Conservation (phyloP, 2,329 filamentous ascomycete genomes). For the Tothia fuscella region DNA sequence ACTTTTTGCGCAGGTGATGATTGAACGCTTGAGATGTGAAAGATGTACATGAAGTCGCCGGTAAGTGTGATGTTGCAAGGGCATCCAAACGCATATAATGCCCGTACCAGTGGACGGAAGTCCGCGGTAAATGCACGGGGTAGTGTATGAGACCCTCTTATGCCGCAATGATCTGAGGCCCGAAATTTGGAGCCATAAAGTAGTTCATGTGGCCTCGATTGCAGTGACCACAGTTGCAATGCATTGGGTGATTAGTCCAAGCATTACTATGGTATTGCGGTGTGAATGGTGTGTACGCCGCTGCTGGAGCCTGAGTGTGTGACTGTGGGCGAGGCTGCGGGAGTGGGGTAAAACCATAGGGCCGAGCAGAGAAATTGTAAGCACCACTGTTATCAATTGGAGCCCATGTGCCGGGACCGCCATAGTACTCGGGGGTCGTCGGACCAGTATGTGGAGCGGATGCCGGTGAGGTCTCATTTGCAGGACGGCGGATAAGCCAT, state of each 20-base stretch:
- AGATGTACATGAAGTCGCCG: too few species aligned
- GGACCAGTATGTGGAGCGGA: constrained; percentile 42
- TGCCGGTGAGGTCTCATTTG: constrained; percentile 37
- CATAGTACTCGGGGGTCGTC: constrained; percentile 42
- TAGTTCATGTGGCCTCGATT: background rate
- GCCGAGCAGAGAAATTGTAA: constrained; percentile 30
- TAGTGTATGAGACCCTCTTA: too few species aligned
- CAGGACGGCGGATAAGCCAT: constrained; percentile 24
- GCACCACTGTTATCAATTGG: constrained; percentile 8
- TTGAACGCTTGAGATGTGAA: too few species aligned
- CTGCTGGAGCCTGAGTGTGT: constrained; percentile 1
- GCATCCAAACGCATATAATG: too few species aligned
- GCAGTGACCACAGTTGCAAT: constrained; percentile 9
- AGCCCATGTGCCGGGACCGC: constrained; percentile 34
- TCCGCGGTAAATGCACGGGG: too few species aligned
- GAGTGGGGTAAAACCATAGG: constrained; percentile 29
- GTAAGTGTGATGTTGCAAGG: too few species aligned
- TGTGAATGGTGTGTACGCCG: background rate
- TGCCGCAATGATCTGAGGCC: background rate
- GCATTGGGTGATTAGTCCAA: constrained; percentile 2
- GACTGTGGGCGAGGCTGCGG: constrained; percentile 32
- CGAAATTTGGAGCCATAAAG: background rate
- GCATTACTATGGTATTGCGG: background rate
- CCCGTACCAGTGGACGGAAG: too few species aligned
- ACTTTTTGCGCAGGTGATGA: too few species aligned